Base-by-base conservation (phyloP, 495 filamentous ascomycete genomes). In the Collariella sp. region DNA sequence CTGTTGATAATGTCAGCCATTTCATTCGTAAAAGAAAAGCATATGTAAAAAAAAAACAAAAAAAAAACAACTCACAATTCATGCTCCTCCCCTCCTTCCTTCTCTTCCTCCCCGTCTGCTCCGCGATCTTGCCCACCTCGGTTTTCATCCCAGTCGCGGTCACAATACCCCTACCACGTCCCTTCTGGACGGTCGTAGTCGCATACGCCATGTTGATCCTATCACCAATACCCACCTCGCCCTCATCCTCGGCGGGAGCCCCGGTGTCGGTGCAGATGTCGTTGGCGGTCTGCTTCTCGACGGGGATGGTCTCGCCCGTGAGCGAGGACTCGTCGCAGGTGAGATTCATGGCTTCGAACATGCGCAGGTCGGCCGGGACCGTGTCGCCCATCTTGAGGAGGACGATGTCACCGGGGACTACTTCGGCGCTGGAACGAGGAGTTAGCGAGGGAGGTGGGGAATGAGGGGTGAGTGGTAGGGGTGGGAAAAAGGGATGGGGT, bases 71-170 rank as follows among this genome's bases (percentile, higher is more conserved):
- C n/a, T n/a, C n/a, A n/a, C n/a, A 78, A 54, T 80, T 83, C 70
- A 86, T 79, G 11, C 79, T 82, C 11, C 80, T 73, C 19, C 75
- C 77, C n/a, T 77, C 66, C 57, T 84, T 85, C 52, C 79, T 72
- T 26, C 74, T 66, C 62, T 79, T 84, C 59, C 79, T 81, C 46
- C 65, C 62, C 48, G 82, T 79, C n/a, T 81, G 78, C 47, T 74
- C 77, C 10, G 88, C 88, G 64, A 93, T 93, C 63, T 81, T 88
- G n/a, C 88, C 88, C 42, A 94, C 85, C 67, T 90, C 86, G 1
- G 88, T 94, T 49, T 74, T 64, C 88, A 91, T 91, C 10, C 86
- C 88, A n/a, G 83, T 87, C 47, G 71, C 75, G 23, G 80, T 75
- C 31, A 84, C 83, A 54, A 88, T 78, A 36, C 84, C 84, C 36